These are phyloP conservation scores for Nannochloropsis granulata DNA, from an alignment of 108 stramenopile species.

Conservation along the genomic window DNA sequence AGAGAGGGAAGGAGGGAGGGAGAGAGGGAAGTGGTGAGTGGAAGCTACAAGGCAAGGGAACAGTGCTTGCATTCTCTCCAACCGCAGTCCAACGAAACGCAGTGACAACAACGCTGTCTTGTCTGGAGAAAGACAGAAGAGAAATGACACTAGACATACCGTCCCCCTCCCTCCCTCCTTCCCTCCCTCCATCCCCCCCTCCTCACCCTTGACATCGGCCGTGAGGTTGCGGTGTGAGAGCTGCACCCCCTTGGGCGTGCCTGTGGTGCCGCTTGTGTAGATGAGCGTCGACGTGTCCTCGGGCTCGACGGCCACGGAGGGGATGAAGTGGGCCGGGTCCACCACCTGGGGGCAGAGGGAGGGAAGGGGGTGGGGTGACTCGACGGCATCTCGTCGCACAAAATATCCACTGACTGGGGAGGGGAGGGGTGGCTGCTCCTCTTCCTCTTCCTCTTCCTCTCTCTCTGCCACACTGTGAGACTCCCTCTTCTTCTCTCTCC, in stretches of 20 bases:
- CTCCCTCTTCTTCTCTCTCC: background rate
- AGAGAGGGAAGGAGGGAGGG: background rate
- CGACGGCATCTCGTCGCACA: background rate
- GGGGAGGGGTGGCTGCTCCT: background rate
- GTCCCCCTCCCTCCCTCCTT: too few species aligned
- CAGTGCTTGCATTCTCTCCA: background rate
- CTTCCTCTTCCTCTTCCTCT: background rate
- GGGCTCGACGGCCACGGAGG: conserved; percentile 7
- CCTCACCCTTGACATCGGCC: background rate
- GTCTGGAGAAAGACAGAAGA: background rate
- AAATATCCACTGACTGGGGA: background rate
- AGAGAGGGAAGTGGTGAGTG: background rate
- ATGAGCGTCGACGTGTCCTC: conserved; percentile 51
- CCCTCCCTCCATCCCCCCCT: too few species aligned
- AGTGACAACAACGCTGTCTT: background rate
- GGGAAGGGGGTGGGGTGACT: background rate
- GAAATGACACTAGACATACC: background rate
- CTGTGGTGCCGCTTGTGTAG: conserved; percentile 78
- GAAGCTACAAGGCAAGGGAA: background rate
- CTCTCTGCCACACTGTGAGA: background rate
- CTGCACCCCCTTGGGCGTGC: conserved; percentile 67
- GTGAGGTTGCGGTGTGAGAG: conserved; percentile 61
- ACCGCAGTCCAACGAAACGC: background rate
- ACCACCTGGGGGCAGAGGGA: background rate
- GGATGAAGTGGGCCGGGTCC: background rate